phyloP scores from a whole-genome alignment of 2,329 filamentous ascomycete species.

The Aureobasidium sp. region DNA sequence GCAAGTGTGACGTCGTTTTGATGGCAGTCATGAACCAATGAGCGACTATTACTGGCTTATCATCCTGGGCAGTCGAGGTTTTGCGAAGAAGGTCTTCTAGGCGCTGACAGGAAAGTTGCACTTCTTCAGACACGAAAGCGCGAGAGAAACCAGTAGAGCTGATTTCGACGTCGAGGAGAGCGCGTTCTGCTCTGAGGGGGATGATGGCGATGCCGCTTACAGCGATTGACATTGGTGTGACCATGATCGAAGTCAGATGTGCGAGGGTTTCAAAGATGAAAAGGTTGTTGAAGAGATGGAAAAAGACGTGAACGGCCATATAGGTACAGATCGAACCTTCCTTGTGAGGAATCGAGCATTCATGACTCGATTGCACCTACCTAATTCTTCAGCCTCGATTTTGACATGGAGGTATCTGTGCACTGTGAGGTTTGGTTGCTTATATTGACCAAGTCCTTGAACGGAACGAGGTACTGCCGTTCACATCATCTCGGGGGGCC shows the following conservation, averaged over 20 bases:
- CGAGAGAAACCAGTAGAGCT: background rate
- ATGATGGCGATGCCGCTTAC: conserved; percentile 1
- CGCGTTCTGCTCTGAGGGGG: background rate
- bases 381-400: background rate
- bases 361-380: background rate
- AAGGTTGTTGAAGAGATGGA: background rate
- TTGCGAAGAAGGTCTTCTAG: background rate
- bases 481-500: background rate
- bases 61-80: background rate
- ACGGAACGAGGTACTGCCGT: background rate
- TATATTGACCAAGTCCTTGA: background rate
- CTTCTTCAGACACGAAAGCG: background rate
- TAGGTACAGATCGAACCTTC: background rate
- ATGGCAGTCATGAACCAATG: conserved; percentile 6
- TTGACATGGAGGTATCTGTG: background rate
- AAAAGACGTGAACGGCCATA: background rate
- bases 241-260: background rate
- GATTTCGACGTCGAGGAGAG: background rate
- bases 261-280: background rate
- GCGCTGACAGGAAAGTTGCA: background rate
- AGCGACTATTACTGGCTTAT: background rate
- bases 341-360: background rate
- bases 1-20: background rate
- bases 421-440: background rate
- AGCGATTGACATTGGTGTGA: background rate